phyloP scores from a whole-genome alignment of 805 yeast genomes.

The Saccharomycopsis lassenensis region DNA sequence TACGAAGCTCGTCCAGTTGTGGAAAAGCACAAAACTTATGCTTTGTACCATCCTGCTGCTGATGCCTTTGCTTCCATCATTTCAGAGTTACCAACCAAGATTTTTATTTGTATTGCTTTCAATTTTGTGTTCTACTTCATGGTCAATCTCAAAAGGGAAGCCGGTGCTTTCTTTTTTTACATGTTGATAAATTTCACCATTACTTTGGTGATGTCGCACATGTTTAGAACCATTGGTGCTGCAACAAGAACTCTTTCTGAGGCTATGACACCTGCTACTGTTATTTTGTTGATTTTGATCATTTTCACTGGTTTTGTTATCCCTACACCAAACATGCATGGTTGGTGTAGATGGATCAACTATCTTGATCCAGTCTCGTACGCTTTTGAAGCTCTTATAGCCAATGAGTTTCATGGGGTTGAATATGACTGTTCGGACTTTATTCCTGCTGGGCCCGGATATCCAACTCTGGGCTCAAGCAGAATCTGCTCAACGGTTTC shows the following conservation, averaged over 20 bases:
- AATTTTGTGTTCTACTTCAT: slow-evolving; percentile 42
- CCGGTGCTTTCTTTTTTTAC: slow-evolving; percentile 48
- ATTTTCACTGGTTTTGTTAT: slow-evolving; percentile 39
- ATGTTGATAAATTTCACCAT: slow-evolving; percentile 32
- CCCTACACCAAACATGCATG: slow-evolving; percentile 34
- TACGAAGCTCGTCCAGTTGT: slow-evolving; percentile 43
- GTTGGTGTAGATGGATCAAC: slow-evolving; percentile 42
- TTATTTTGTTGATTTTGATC: slow-evolving; percentile 29
- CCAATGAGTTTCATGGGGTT: slow-evolving; percentile 35
- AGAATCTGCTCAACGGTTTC: slow-evolving; percentile 44
- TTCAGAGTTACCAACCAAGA: slow-evolving; percentile 46
- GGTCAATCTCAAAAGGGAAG: slow-evolving; percentile 38
- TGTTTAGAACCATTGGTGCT: slow-evolving; percentile 34
- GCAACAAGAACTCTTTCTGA: slow-evolving; percentile 26
- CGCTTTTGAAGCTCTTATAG: slow-evolving; percentile 34
- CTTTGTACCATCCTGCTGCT: slow-evolving; percentile 51
- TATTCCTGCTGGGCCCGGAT: slow-evolving; percentile 36
- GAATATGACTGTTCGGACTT: slow-evolving; percentile 27
- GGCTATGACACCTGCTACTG: slow-evolving; percentile 35
- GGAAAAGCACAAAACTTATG: slow-evolving; percentile 47
- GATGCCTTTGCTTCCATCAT: slow-evolving; percentile 53
- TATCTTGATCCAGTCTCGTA: slow-evolving; percentile 36
- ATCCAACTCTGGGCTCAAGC: slow-evolving; percentile 19
- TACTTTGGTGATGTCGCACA: slow-evolving; percentile 45
- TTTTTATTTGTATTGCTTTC: slow-evolving; percentile 34